A percentile compares a stretch with the other conserved stretches of the same genome.
Conservation (phyloP, 768 basidiomycete genomes). For the Mycena galopus region DNA sequence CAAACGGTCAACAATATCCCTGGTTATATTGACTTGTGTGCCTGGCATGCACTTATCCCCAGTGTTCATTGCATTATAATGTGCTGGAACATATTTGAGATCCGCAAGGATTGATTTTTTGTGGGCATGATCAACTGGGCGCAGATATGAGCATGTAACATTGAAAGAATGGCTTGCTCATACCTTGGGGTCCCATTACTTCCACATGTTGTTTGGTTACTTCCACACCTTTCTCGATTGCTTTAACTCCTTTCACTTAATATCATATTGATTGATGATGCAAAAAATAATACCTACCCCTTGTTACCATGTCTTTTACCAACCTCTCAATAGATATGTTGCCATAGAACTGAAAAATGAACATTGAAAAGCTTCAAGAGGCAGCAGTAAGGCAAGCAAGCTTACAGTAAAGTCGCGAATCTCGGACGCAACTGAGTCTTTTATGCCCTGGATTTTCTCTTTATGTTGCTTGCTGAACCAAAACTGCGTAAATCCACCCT, state of each 20-base stretch:
- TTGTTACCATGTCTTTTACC: neutral
- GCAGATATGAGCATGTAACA: too few relatives aligned
- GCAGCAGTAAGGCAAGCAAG: neutral
- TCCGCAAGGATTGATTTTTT: neutral
- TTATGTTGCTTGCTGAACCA: neutral
- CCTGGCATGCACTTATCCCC: neutral
- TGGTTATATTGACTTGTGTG: neutral
- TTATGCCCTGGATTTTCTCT: neutral
- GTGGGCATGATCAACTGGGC: neutral
- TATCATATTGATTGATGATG: too few relatives aligned
- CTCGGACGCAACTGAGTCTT: neutral
- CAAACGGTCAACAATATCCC: neutral
- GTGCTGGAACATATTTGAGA: neutral
- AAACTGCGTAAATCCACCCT: neutral
- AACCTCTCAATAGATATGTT: neutral
- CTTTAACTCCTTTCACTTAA: too few relatives aligned
- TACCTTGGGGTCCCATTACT: too few relatives aligned
- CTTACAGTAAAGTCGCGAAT: neutral
- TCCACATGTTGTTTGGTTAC: too few relatives aligned
- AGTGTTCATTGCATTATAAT: slow-evolving; percentile 1
- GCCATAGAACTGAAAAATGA: neutral
- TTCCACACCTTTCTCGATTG: too few relatives aligned
- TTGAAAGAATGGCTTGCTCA: too few relatives aligned
- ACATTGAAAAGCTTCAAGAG: neutral
- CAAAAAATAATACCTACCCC: neutral